These are phyloP conservation scores for Lithocarpus polystachyus DNA, from an alignment of 306 rosid species.

Conservation along the genomic window DNA sequence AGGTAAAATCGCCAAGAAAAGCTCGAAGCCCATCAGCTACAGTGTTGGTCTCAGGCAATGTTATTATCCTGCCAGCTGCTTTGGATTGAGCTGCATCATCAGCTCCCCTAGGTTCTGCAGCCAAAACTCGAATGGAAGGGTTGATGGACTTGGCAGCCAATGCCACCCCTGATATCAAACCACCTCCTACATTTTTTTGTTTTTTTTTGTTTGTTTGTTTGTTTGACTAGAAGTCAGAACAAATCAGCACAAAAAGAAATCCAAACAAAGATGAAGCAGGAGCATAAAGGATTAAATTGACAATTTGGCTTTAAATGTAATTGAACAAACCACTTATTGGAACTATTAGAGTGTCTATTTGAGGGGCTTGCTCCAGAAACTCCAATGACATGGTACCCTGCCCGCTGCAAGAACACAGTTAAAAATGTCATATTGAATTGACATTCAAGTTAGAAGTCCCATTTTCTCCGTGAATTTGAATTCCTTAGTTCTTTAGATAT, in stretches of 20 bases:
- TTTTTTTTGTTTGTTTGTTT: neutral
- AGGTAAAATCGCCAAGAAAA: slow-evolving; percentile 75
- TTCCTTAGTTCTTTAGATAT: slow-evolving; percentile 3
- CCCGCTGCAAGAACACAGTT: slow-evolving; percentile 63
- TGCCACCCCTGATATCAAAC: slow-evolving; percentile 83
- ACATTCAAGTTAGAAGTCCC: slow-evolving; percentile 9
- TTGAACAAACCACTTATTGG: slow-evolving; percentile 84
- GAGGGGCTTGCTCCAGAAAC: slow-evolving; percentile 79
- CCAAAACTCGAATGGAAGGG: slow-evolving; percentile 65
- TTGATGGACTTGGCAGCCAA: slow-evolving; percentile 91
- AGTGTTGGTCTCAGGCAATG: slow-evolving; percentile 68
- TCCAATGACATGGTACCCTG: slow-evolving; percentile 89
- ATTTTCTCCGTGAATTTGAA: slow-evolving; percentile 7
- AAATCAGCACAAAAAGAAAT: neutral
- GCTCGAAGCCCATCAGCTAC: slow-evolving; percentile 93
- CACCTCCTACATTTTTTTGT: slow-evolving; percentile 69
- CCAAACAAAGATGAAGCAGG: neutral
- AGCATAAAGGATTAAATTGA: neutral
- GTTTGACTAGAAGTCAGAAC: neutral
- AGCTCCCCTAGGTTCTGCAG: slow-evolving; percentile 89
- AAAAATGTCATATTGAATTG: slow-evolving; percentile 19
- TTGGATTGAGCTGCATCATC: slow-evolving; percentile 88
- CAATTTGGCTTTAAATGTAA: slow-evolving; percentile 3
- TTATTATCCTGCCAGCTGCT: slow-evolving; percentile 77
- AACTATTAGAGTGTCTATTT: slow-evolving; percentile 64